A percentile compares a stretch with the other conserved stretches of the same genome.
These are phyloP conservation scores for Cupressus sempervirens DNA, from an alignment of 75 land plant genomes.

Conservation along the genomic window DNA sequence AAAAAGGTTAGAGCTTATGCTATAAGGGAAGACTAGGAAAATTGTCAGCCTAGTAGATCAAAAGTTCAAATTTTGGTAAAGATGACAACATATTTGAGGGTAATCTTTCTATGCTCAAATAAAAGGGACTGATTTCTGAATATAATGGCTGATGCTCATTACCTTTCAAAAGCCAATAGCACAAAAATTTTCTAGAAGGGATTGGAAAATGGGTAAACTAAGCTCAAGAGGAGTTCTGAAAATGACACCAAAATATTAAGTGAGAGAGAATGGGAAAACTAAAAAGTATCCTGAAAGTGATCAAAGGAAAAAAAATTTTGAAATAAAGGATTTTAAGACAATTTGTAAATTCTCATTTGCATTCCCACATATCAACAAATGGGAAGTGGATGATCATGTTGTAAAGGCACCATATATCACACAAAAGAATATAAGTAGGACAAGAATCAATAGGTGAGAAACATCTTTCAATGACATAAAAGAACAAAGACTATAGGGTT, in stretches of 20 bases:
- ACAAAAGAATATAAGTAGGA: constrained; percentile 7
- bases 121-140: not conserved
- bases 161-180: constrained; percentile 2
- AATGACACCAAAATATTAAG: constrained; percentile 21
- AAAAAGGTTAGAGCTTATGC: not conserved
- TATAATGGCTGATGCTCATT: not conserved
- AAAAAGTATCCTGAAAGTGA: not conserved
- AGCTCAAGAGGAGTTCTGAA: constrained; percentile 54
- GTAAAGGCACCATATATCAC: not conserved
- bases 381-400: constrained; percentile 8
- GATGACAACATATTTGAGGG: not conserved
- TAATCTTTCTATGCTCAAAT: not conserved
- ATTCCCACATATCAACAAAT: not conserved
- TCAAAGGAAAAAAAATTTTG: not conserved
- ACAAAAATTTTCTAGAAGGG: not conserved
- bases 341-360: not conserved
- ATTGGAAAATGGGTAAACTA: constrained; percentile 24
- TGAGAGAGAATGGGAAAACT: constrained; percentile 16
- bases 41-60: not conserved
- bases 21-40: not conserved
- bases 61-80: not conserved
- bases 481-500: no score
- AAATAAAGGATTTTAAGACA: not conserved
- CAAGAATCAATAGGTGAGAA: not conserved
- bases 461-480: not conserved